Percentiles rank a stretch among this genome's conserved stretches.
Evolutionary conservation across 331 rosid species (phyloP).

Genomic region (Quercus lobata): DNA sequence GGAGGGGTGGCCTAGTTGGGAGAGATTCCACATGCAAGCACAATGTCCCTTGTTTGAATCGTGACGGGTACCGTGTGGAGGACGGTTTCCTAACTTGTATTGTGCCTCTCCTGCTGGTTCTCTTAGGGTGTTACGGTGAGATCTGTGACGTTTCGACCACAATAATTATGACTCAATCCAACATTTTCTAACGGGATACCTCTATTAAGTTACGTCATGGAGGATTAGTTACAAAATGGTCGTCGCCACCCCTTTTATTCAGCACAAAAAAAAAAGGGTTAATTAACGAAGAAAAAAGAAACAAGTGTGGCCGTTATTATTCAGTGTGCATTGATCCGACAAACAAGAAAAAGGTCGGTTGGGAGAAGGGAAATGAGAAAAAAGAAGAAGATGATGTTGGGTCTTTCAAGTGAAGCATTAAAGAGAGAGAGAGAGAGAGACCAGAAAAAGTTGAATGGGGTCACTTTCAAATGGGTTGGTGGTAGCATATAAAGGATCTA

Average conservation of each 20-base stretch:
- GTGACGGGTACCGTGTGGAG: too few relatives aligned
- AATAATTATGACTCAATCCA: too few relatives aligned
- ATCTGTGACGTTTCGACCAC: fast-evolving
- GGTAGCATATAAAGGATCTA: slow-evolving; percentile 36
- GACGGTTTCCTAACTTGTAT: too few relatives aligned
- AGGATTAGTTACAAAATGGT: too few relatives aligned
- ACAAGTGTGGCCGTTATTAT: not conserved
- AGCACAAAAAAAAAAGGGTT: not conserved
- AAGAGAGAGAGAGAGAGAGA: not conserved
- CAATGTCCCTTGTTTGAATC: too few relatives aligned
- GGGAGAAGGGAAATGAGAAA: slow-evolving; percentile 14
- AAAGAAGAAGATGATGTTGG: slow-evolving; percentile 25
- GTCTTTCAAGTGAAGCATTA: slow-evolving; percentile 33
- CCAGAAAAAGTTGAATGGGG: slow-evolving; percentile 31
- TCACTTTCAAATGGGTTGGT: slow-evolving; percentile 51
- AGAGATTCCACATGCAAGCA: too few relatives aligned
- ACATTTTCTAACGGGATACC: fast-evolving
- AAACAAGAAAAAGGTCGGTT: slow-evolving; percentile 16
- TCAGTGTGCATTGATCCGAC: not conserved
- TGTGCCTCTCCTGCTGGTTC: too few relatives aligned
- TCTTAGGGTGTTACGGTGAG: too few relatives aligned
- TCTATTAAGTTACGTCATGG: fast-evolving
- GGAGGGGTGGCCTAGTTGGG: too few relatives aligned
- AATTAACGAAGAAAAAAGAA: not conserved
- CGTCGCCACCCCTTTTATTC: too few relatives aligned